A percentile compares a stretch with the other conserved stretches of the same genome.
These are phyloP conservation scores for Bremia lactucae DNA, from an alignment of 352 stramenopile genomes.

Conservation along the genomic window DNA sequence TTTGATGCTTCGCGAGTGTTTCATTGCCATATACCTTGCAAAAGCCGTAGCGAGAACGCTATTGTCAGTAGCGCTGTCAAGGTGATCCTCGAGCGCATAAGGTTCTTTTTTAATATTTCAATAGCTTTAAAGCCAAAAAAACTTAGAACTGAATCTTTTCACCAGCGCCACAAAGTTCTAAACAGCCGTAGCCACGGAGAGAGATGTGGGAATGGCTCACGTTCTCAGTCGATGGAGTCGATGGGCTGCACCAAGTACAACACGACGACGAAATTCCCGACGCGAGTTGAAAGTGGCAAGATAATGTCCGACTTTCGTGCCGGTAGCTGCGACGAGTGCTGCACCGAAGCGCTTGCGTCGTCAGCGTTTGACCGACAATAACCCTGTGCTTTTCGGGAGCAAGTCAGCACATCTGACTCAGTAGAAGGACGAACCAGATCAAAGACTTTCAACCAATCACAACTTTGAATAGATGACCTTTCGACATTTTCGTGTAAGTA, in stretches of 20 bases:
- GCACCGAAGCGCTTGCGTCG: not conserved
- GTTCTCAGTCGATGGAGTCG: conserved; percentile 1
- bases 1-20: too few species aligned
- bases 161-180: conserved; percentile 10
- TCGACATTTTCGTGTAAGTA: conserved; percentile 3
- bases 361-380: not conserved
- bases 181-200: conserved; percentile 6
- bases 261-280: conserved; percentile 4
- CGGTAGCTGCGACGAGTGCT: too few species aligned
- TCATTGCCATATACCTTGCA: too few species aligned
- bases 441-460: conserved; percentile 1
- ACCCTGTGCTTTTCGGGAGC: too few species aligned
- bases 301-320: too few species aligned
- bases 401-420: conserved; percentile 9
- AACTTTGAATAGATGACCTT: not conserved
- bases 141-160: too few species aligned
- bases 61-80: too few species aligned
- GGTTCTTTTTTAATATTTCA: too few species aligned
- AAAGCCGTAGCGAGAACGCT: too few species aligned
- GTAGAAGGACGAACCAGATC: conserved; percentile 1
- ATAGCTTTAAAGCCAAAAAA: too few species aligned
- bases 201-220: conserved; percentile 4
- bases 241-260: conserved; percentile 12
- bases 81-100: too few species aligned
- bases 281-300: not conserved